Evolutionary conservation across 108 stramenopile species (phyloP).

Genomic region (Bacterosira constricta): DNA sequence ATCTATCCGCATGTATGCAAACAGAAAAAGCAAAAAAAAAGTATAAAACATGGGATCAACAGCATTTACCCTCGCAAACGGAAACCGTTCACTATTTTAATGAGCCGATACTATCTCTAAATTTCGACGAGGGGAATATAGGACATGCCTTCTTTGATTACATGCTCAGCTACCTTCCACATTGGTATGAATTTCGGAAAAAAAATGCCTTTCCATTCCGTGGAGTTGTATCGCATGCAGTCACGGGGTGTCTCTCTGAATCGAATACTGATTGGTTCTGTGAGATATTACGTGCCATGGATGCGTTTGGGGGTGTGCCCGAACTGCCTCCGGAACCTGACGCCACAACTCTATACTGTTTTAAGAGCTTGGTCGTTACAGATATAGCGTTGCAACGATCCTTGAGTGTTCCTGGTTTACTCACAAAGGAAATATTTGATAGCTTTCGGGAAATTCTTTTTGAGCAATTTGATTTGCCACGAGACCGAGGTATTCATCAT

Average conservation of each 20-base stretch:
- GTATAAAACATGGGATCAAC: background rate
- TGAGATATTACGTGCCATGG: conserved; percentile 7
- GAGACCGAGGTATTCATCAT: background rate
- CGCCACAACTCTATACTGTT: background rate
- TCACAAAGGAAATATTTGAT: conserved; percentile 9
- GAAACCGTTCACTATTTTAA: conserved; percentile 2
- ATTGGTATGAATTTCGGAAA: conserved; percentile 11
- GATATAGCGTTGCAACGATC: conserved; percentile 5
- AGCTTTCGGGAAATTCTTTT: conserved; percentile 4
- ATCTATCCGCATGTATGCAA: conserved; percentile 8
- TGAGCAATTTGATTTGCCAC: conserved; percentile 6
- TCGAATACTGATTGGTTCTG: conserved; percentile 1
- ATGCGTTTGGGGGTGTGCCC: conserved; percentile 7
- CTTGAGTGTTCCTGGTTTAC: background rate
- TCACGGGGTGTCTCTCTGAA: background rate
- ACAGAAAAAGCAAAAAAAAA: background rate
- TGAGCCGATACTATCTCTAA: background rate
- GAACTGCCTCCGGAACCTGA: conserved; percentile 1
- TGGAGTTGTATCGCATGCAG: background rate
- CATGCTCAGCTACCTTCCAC: conserved; percentile 11
- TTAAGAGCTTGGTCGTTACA: background rate
- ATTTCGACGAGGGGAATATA: conserved; percentile 7
- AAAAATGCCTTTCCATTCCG: background rate
- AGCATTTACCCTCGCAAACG: background rate
- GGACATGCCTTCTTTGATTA: conserved; percentile 20